Evolutionary conservation across 2,329 filamentous ascomycete species (phyloP).

Genomic region (Tolypocladium sp.): DNA sequence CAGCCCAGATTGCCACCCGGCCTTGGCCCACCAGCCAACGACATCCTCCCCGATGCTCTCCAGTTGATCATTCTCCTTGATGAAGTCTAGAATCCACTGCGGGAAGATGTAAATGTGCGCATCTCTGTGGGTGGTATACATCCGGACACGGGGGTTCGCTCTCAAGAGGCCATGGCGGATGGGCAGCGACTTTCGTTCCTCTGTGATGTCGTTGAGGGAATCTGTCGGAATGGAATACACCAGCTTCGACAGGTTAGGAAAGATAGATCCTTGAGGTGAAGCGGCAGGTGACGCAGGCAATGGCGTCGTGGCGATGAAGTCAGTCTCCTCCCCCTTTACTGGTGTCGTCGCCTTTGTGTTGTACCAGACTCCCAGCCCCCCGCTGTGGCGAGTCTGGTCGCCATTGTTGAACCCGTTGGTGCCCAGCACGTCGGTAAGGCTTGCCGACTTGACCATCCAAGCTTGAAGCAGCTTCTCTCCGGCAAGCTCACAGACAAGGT

Average conservation of each 20-base stretch:
- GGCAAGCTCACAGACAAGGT: conserved; percentile 82
- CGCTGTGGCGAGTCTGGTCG: conserved; percentile 43
- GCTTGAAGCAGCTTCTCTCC: conserved; percentile 77
- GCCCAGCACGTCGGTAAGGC: conserved; percentile 52
- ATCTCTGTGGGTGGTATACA: conserved; percentile 79
- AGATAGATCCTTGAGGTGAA: conserved; percentile 48
- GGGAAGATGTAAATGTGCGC: conserved; percentile 94
- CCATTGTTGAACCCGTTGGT: conserved; percentile 30
- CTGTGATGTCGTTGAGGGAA: conserved; percentile 73
- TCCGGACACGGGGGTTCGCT: conserved; percentile 65
- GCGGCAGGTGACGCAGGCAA: conserved; percentile 43
- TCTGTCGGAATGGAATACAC: conserved; percentile 85
- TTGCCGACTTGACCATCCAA: conserved; percentile 81
- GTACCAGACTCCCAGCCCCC: conserved; percentile 86
- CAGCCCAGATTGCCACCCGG: conserved; percentile 79
- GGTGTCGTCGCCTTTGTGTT: conserved; percentile 67
- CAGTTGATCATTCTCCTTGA: conserved; percentile 68
- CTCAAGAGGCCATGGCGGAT: conserved; percentile 69
- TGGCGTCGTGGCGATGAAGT: conserved; percentile 76
- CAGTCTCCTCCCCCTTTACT: conserved; percentile 84
- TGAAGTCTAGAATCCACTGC: conserved; percentile 80
- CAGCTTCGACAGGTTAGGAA: conserved; percentile 63
- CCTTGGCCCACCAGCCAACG: conserved; percentile 91
- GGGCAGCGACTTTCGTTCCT: conserved; percentile 63
- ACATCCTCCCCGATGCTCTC: conserved; percentile 88